Conservation (phyloP, 495 filamentous ascomycete genomes). For the Neurospora sp. region DNA sequence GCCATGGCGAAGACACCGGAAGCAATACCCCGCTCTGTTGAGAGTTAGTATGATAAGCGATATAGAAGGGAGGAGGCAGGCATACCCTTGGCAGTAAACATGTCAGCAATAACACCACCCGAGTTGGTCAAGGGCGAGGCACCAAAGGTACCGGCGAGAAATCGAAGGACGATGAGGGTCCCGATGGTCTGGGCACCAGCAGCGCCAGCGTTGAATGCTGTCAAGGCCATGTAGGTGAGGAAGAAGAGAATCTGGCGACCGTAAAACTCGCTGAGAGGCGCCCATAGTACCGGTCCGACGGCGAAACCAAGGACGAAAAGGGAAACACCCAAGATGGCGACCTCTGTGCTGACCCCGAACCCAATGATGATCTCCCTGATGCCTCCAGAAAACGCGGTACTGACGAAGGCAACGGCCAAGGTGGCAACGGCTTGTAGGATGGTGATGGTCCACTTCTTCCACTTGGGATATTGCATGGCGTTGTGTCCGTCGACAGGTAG, state of each 20-base stretch:
- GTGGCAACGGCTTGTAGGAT: slow-evolving; percentile 55
- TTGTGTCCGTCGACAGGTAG: slow-evolving; percentile 63
- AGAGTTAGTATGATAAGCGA: neutral
- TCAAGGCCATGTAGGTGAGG: slow-evolving; percentile 50
- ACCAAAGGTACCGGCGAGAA: slow-evolving; percentile 73
- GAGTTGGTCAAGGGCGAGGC: slow-evolving; percentile 63
- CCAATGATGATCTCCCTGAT: slow-evolving; percentile 47
- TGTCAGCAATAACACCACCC: slow-evolving; percentile 66
- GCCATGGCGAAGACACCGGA: slow-evolving; percentile 55
- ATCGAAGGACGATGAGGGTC: slow-evolving; percentile 62
- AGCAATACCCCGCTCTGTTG: slow-evolving; percentile 51
- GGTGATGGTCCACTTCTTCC: slow-evolving; percentile 65
- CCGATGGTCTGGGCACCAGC: slow-evolving; percentile 52
- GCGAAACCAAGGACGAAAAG: slow-evolving; percentile 70
- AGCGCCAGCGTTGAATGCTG: slow-evolving; percentile 59
- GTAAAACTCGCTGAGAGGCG: slow-evolving; percentile 54
- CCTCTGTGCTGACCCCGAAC: slow-evolving; percentile 49
- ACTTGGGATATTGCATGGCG: slow-evolving; percentile 51
- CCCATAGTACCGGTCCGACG: slow-evolving; percentile 55
- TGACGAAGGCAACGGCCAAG: slow-evolving; percentile 65
- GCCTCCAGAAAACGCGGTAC: slow-evolving; percentile 67
- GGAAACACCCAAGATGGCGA: slow-evolving; percentile 59
- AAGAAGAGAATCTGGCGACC: slow-evolving; percentile 64
- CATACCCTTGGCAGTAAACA: slow-evolving; percentile 46
- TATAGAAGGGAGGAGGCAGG: neutral